Evolutionary conservation across 768 basidiomycete genomes (phyloP).

Genomic region (Tricholoma furcatifolium): DNA sequence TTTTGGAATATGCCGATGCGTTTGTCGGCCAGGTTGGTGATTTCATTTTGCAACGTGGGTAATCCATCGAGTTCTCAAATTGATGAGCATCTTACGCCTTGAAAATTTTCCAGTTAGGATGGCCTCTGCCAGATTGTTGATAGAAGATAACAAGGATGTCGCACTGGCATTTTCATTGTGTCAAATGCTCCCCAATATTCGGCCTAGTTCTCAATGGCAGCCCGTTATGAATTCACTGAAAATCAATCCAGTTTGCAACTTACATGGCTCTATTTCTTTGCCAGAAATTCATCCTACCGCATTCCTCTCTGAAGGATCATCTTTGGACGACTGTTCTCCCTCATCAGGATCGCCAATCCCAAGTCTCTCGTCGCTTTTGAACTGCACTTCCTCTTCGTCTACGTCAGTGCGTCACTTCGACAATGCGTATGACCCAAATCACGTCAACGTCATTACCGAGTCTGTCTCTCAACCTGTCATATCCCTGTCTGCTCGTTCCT

Average conservation of each 20-base stretch:
- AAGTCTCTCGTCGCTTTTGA: constrained; percentile 16
- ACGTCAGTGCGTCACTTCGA: background rate
- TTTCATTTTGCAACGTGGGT: constrained; percentile 18
- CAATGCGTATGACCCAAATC: background rate
- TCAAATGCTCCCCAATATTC: constrained; percentile 11
- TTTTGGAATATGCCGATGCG: too few relatives aligned
- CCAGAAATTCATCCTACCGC: constrained; percentile 11
- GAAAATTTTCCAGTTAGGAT: constrained; percentile 14
- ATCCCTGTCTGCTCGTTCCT: background rate
- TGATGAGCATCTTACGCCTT: background rate
- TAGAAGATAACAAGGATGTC: constrained; percentile 15
- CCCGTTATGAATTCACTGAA: constrained; percentile 5
- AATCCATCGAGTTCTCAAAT: background rate
- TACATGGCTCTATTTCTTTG: constrained; percentile 10
- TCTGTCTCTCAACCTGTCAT: constrained; percentile 11
- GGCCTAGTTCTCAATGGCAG: constrained; percentile 9
- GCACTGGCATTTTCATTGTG: constrained; percentile 15
- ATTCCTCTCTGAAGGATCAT: constrained; percentile 3
- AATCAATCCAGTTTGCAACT: constrained; percentile 3
- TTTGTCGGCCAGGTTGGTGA: constrained; percentile 12
- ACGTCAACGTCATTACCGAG: constrained; percentile 6
- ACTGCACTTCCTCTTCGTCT: constrained; percentile 11
- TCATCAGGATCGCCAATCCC: constrained; percentile 12
- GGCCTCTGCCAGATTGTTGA: constrained; percentile 14
- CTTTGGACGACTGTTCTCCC: background rate